phyloP scores from a whole-genome alignment of 31 red algal species.

The Odonthalia washingtoniensis region DNA sequence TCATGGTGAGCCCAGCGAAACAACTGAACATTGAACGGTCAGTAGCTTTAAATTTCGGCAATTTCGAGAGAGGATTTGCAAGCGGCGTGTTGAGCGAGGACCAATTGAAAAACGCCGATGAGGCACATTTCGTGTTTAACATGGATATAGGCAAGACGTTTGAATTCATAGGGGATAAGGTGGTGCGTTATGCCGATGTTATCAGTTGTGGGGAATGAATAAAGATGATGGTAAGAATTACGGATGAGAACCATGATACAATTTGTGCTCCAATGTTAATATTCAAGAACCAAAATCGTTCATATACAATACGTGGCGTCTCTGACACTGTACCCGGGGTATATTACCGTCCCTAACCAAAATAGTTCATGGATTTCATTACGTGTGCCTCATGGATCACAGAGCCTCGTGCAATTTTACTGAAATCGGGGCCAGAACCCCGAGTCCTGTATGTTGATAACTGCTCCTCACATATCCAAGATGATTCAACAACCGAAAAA shows the following conservation, averaged over 20 bases:
- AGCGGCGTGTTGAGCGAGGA: neutral
- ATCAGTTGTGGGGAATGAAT: neutral
- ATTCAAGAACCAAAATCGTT: slow-evolving; percentile 20
- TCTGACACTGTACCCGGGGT: slow-evolving; percentile 21
- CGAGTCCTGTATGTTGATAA: neutral
- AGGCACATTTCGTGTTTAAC: slow-evolving; percentile 23
- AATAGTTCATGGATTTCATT: slow-evolving; percentile 31
- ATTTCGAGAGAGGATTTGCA: neutral
- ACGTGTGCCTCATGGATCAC: neutral
- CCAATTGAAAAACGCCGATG: slow-evolving; percentile 22
- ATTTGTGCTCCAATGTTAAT: slow-evolving; percentile 15
- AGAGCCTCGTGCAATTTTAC: neutral
- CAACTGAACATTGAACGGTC: slow-evolving; percentile 17
- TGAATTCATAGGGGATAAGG: neutral
- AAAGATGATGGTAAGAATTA: slow-evolving; percentile 5
- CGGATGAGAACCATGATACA: neutral
- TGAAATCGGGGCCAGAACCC: neutral
- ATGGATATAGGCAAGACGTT: slow-evolving; percentile 16
- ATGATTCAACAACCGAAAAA: neutral
- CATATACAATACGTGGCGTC: slow-evolving; percentile 17
- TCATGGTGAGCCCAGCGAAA: slow-evolving; percentile 28
- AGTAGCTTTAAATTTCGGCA: slow-evolving; percentile 1
- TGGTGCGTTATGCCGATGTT: slow-evolving; percentile 22
- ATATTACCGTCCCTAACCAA: neutral
- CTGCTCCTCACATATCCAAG: neutral